Conservation (phyloP, 208 protist genomes). For the Trypanosomatidae sp. region DNA sequence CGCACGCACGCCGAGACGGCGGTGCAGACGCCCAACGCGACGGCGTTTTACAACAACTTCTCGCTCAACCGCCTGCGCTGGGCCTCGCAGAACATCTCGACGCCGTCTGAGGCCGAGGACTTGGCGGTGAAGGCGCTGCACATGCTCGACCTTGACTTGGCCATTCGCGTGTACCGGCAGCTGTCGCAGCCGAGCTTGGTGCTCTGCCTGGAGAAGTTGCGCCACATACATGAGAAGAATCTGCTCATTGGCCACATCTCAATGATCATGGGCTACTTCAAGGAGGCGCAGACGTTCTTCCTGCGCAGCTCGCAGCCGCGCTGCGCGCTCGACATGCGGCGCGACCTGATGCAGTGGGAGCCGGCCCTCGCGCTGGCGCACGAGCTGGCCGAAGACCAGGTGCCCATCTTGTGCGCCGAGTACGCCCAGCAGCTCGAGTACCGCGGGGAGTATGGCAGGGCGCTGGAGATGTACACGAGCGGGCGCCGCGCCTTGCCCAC, state of each 20-base stretch:
- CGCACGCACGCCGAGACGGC: conserved; percentile 57
- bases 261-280: conserved; percentile 89
- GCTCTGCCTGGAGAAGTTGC: conserved; percentile 84
- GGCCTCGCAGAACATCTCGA: conserved; percentile 82
- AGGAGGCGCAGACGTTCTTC: conserved; percentile 89
- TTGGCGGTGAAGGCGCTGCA: conserved; percentile 86
- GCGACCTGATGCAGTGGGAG: conserved; percentile 96
- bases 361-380: conserved; percentile 87
- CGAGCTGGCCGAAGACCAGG: conserved; percentile 78
- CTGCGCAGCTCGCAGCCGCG: conserved; percentile 84
- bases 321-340: conserved; percentile 93
- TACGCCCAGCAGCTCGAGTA: conserved; percentile 95
- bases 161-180: conserved; percentile 88
- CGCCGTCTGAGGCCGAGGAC: conserved; percentile 62
- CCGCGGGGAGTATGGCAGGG: conserved; percentile 86
- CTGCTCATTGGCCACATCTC: conserved; percentile 93
- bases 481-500: conserved; percentile 46
- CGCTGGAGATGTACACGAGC: conserved; percentile 81
- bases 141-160: conserved; percentile 89
- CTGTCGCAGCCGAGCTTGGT: conserved; percentile 89
- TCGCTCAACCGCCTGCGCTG: conserved; percentile 86
- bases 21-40: conserved; percentile 25
- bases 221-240: conserved; percentile 89
- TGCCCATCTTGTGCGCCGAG: conserved; percentile 88
- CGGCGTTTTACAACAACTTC: conserved; percentile 86